Base-by-base conservation (phyloP, 2,329 filamentous ascomycete genomes). In the Epichloe uncinata region DNA sequence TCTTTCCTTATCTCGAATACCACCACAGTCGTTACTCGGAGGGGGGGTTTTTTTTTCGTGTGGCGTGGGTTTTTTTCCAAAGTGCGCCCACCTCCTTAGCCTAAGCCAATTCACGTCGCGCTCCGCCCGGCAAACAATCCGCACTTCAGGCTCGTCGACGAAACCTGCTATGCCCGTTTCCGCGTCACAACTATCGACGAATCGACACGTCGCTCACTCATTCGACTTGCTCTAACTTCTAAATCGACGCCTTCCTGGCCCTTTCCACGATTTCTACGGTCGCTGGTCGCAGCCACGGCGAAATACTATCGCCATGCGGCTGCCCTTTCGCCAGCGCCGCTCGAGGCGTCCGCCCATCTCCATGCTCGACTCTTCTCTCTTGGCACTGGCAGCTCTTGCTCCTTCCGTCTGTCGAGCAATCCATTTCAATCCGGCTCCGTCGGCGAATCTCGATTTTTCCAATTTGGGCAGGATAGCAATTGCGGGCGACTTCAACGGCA, bases 401-500 rank as follows among this genome's bases (percentile, higher is more conserved):
- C 60, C 66, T 35, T 67, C 68, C 9, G 52, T 75, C 43, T 66
- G 72, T 42, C 61, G 66, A 22, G 78, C 78, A 38, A 67, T 82
- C 53, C 74, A 70, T 33, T 84, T 87, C 64, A 77, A 72, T 43
- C 65, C 78, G 13, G 75, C 80, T 38, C 80, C 87, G 3, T 71
- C 79, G 13, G 73, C 85, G 50, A 82, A 90, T 60, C 78, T 98
- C 62, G 85, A 95, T 63, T 76, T 95, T 52, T 78, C 77, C 30
- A 72, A 81, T 51, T 73, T 98, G 36, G 93, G 93, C 51, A 81
- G 85, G 58, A 82, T 96, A 57, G 89, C 86, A 49, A 75, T 98
- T 52, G 85, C 82, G 1, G 93, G 93, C 58, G 84, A 96, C 67
- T 98, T 95, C 64, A 81, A 87, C 60, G 87, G 89, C 49, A 85